phyloP scores from a whole-genome alignment of 345 rosid species.

The Jatropha curcas region DNA sequence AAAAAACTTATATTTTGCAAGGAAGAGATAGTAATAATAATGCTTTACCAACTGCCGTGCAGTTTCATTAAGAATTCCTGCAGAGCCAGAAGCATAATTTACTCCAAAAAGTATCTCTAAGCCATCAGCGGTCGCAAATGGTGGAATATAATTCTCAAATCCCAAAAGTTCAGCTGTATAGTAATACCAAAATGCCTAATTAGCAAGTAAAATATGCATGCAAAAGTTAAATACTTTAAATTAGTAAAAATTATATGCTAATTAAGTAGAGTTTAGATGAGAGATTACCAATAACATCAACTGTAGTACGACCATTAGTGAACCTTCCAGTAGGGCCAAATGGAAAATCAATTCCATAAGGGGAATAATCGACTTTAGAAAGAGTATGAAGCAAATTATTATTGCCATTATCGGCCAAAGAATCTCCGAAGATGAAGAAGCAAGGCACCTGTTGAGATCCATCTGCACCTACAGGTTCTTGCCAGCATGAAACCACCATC shows the following conservation, averaged over 20 bases:
- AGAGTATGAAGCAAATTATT: constrained; percentile 15
- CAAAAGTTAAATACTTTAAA: no score
- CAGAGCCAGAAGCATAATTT: constrained; percentile 52
- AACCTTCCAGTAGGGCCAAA: constrained; percentile 24
- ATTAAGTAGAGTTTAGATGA: no score
- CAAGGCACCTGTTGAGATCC: constrained; percentile 22
- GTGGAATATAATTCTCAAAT: constrained; percentile 31
- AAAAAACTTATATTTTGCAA: no score
- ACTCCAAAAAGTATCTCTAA: constrained; percentile 29
- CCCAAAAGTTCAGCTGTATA: constrained; percentile 41
- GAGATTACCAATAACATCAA: constrained; percentile 24
- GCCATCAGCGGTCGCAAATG: constrained; percentile 29
- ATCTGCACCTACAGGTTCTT: not conserved
- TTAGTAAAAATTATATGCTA: no score
- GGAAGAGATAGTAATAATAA: not conserved
- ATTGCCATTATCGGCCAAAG: constrained; percentile 29
- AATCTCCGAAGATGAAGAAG: constrained; percentile 30
- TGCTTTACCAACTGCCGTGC: constrained; percentile 26
- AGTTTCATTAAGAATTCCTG: constrained; percentile 49
- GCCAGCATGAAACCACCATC: not conserved
- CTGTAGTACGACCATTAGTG: constrained; percentile 19
- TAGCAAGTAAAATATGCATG: not conserved
- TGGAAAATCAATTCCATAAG: constrained; percentile 28
- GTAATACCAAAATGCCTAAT: not conserved
- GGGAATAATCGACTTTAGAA: constrained; percentile 19